Evolutionary conservation across 2,329 filamentous ascomycete species (phyloP).

Genomic region (Juglanconis sp.): DNA sequence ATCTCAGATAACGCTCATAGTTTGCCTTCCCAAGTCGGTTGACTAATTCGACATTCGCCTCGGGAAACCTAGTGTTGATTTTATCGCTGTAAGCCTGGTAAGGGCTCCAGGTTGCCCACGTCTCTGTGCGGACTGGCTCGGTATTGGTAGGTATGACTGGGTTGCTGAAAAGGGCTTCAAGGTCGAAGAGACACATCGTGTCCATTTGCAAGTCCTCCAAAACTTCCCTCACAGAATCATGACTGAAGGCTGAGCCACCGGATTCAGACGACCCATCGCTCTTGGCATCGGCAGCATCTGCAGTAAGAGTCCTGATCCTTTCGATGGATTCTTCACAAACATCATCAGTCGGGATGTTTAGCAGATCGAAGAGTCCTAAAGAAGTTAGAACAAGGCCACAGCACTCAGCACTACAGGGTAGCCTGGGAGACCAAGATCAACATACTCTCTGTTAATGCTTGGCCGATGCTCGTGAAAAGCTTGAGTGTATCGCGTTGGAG

Average conservation of each 20-base stretch:
- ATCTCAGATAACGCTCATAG: conserved; percentile 4
- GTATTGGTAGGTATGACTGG: not conserved
- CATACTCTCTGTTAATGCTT: not conserved
- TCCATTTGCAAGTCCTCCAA: conserved; percentile 8
- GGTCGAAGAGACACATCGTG: conserved; percentile 6
- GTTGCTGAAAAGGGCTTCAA: conserved; percentile 5
- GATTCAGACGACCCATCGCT: not conserved
- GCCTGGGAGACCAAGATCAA: not conserved
- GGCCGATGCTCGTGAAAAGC: not conserved
- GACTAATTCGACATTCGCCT: not conserved
- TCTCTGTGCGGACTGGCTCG: not conserved
- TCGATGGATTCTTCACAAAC: not conserved
- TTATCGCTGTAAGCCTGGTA: conserved; percentile 1
- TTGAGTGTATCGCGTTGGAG: not conserved
- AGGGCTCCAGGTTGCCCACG: not conserved
- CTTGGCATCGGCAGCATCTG: not conserved
- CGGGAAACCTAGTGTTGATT: conserved; percentile 3
- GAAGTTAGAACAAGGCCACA: not conserved
- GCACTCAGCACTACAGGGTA: not conserved
- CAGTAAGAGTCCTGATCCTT: not conserved
- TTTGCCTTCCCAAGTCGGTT: not conserved
- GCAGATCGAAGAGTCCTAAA: not conserved
- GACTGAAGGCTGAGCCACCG: not conserved
- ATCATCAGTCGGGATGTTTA: not conserved
- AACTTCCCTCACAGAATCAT: not conserved